These are phyloP conservation scores for Hypholoma fasciculare DNA, from an alignment of 768 basidiomycete genomes.

Conservation along the genomic window DNA sequence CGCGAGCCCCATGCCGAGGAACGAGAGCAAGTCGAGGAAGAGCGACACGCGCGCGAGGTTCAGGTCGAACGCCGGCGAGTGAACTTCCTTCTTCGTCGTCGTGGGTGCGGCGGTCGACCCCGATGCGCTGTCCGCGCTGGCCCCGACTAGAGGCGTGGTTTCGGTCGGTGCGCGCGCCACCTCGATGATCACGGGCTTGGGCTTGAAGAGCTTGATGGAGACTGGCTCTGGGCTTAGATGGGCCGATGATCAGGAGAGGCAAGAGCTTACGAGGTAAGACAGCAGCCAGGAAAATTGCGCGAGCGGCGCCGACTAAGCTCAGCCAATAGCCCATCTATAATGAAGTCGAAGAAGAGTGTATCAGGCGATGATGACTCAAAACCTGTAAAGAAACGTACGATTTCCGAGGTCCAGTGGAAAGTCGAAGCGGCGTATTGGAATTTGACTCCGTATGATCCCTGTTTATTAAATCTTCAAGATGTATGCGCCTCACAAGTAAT, in stretches of 20 bases:
- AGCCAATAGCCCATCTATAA: slow-evolving; percentile 74
- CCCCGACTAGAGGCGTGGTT: slow-evolving; percentile 28
- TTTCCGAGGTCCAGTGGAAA: slow-evolving; percentile 70
- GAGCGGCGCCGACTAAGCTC: slow-evolving; percentile 49
- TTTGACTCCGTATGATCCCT: slow-evolving; percentile 61
- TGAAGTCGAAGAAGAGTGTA: not conserved
- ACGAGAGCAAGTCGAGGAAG: slow-evolving; percentile 52
- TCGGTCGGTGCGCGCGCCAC: slow-evolving; percentile 21
- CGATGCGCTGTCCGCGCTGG: not conserved
- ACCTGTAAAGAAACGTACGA: slow-evolving; percentile 34
- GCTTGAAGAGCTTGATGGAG: slow-evolving; percentile 53
- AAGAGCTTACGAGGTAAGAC: slow-evolving; percentile 58
- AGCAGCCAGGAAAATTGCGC: slow-evolving; percentile 55
- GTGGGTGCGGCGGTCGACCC: slow-evolving; percentile 12
- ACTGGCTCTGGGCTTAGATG: slow-evolving; percentile 33
- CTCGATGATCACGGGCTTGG: slow-evolving; percentile 32
- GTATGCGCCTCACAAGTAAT: not conserved
- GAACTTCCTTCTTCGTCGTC: slow-evolving; percentile 28
- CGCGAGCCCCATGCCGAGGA: slow-evolving; percentile 49
- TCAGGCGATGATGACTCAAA: not conserved
- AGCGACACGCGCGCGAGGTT: slow-evolving; percentile 62
- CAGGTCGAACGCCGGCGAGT: slow-evolving; percentile 67
- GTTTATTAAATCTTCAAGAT: not conserved
- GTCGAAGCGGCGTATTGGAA: slow-evolving; percentile 64
- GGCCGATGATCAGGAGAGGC: not conserved